phyloP scores from a whole-genome alignment of 1,284 basidiomycete genomes.

The Vanrija sp. region DNA sequence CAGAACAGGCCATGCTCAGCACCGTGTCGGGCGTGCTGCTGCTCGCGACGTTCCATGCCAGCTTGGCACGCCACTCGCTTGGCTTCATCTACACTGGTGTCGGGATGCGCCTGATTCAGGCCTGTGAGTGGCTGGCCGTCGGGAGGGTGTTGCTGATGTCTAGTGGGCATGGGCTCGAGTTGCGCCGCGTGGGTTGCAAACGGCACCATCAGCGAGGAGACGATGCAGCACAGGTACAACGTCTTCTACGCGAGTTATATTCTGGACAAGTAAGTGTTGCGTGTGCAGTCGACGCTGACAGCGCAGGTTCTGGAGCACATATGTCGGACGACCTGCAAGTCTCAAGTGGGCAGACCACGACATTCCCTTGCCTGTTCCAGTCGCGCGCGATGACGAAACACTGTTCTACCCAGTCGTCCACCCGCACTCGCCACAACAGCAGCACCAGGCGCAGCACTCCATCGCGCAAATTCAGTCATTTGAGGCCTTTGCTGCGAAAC shows the following conservation, averaged over 20 bases:
- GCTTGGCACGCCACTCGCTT: conserved; percentile 20
- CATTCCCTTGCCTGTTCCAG: conserved; percentile 11
- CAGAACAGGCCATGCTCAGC: conserved; percentile 31
- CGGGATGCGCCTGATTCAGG: conserved; percentile 20
- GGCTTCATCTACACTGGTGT: conserved; percentile 28
- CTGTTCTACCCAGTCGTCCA: conserved; percentile 18
- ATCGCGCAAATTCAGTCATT: neutral
- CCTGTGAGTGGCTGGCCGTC: conserved; percentile 9
- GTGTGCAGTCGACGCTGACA: neutral
- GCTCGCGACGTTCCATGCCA: conserved; percentile 28
- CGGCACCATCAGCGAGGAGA: conserved; percentile 28
- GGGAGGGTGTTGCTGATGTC: neutral
- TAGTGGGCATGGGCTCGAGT: conserved; percentile 35
- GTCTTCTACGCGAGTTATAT: conserved; percentile 26
- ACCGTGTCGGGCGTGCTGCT: conserved; percentile 34
- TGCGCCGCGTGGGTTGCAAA: conserved; percentile 27
- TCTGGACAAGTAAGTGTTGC: conserved; percentile 25
- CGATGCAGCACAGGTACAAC: conserved; percentile 23
- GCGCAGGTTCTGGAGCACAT: conserved; percentile 25
- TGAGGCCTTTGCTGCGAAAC: conserved; percentile 5
- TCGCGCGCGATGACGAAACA: conserved; percentile 19
- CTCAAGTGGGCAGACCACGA: conserved; percentile 20
- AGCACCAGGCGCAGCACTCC: too few species aligned
- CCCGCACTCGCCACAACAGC: neutral
- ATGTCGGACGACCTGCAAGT: conserved; percentile 26